phyloP scores from a whole-genome alignment of 140 eudicot species.

The Senecio squalidus region DNA sequence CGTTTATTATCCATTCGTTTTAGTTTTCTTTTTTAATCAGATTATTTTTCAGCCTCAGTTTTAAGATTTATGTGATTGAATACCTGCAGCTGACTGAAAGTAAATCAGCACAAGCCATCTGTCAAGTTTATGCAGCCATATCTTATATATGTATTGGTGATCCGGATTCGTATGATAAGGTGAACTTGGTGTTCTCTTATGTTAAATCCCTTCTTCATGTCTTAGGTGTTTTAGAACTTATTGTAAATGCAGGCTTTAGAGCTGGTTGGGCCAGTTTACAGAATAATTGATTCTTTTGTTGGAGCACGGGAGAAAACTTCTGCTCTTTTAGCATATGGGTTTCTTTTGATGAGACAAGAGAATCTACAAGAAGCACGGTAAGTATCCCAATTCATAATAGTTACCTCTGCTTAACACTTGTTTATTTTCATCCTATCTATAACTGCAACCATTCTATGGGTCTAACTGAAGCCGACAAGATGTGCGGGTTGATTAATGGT shows the following conservation, averaged over 20 bases:
- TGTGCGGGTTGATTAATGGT: too few relatives aligned
- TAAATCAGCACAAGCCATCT: constrained; percentile 86
- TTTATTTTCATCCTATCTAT: too few relatives aligned
- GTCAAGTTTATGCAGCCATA: constrained; percentile 85
- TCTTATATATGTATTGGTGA: constrained; percentile 89
- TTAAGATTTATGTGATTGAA: background rate
- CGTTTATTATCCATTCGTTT: background rate
- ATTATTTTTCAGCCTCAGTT: background rate
- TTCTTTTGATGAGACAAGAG: constrained; percentile 83
- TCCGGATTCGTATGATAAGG: constrained; percentile 91
- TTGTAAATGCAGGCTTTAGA: constrained; percentile 68
- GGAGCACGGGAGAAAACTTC: constrained; percentile 89
- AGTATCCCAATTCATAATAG: constrained; percentile 1
- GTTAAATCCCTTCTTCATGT: background rate
- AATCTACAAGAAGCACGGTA: constrained; percentile 97
- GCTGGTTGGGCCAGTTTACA: constrained; percentile 78
- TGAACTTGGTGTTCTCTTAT: constrained; percentile 20
- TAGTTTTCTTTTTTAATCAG: background rate
- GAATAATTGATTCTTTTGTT: constrained; percentile 70
- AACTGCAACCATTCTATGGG: too few relatives aligned
- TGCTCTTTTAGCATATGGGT: constrained; percentile 82
- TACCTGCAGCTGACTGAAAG: constrained; percentile 71
- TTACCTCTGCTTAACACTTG: background rate
- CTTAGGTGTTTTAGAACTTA: background rate
- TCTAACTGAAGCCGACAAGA: too few relatives aligned